These are phyloP conservation scores for Bonia amplexicaulis DNA, from an alignment of 176 grass and related monocot species.

Conservation along the genomic window DNA sequence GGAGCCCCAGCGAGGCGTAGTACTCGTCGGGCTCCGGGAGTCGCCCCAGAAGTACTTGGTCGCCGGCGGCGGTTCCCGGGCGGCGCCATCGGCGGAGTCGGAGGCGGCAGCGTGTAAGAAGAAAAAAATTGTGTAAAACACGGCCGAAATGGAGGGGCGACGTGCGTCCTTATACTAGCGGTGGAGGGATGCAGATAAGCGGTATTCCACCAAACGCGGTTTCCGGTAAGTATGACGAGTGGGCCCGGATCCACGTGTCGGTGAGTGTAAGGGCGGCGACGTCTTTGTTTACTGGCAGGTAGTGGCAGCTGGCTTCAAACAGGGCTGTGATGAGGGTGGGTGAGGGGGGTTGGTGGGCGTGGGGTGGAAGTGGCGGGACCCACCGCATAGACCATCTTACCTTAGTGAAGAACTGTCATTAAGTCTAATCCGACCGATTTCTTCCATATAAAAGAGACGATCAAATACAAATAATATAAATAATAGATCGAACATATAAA, in stretches of 20 bases:
- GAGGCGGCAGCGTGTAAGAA: not conserved
- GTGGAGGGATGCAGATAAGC: not conserved
- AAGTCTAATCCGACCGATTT: no score
- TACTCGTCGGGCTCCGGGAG: slow-evolving; percentile 53
- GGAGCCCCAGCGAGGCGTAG: slow-evolving; percentile 52
- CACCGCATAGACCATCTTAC: no score
- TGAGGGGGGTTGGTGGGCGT: no score
- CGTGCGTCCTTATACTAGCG: not conserved
- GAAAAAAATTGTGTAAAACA: not conserved
- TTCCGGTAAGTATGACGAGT: not conserved
- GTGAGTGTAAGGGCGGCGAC: not conserved
- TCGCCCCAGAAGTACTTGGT: slow-evolving; percentile 65
- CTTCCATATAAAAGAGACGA: no score
- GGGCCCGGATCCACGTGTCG: not conserved
- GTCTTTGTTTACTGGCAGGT: not conserved
- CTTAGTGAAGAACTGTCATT: no score
- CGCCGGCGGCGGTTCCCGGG: not conserved
- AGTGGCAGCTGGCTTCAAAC: not conserved
- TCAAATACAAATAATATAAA: no score
- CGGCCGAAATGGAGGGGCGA: not conserved
- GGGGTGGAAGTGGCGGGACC: no score
- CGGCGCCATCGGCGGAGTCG: not conserved
- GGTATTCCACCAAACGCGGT: not conserved
- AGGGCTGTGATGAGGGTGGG: no score
- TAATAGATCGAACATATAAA: no score